These are phyloP conservation scores for Dactylellina sp. DNA, from an alignment of 2,329 filamentous ascomycete species.

Conservation along the genomic window DNA sequence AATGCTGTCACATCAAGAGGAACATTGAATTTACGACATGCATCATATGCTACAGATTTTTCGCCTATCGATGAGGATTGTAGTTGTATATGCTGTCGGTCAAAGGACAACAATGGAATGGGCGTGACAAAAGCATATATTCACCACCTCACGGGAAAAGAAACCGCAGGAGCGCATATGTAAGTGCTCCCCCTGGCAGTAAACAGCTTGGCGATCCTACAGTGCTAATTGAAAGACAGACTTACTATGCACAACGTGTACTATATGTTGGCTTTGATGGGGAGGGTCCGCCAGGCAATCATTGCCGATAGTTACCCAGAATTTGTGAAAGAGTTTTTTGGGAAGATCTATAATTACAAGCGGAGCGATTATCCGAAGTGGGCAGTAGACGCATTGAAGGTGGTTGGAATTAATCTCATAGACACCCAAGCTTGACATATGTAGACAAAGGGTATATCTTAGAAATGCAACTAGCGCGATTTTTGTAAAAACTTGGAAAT, in stretches of 20 bases:
- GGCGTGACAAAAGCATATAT: conserved; percentile 89
- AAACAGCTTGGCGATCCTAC: neutral
- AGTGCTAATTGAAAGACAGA: conserved; percentile 64
- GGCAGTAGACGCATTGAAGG: conserved; percentile 81
- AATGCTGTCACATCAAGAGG: conserved; percentile 87
- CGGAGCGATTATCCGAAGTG: conserved; percentile 79
- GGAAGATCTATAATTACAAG: conserved; percentile 73
- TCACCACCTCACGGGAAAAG: conserved; percentile 90
- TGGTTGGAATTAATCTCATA: conserved; percentile 78
- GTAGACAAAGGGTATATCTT: no score
- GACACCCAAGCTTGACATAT: conserved; percentile 1
- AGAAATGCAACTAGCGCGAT: no score
- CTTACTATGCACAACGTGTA: conserved; percentile 96
- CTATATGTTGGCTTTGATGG: conserved; percentile 89
- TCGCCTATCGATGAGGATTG: conserved; percentile 85
- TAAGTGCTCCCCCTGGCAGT: conserved; percentile 12
- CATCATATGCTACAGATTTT: conserved; percentile 81
- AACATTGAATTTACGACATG: conserved; percentile 84
- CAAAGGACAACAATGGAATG: conserved; percentile 72
- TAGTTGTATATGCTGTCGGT: conserved; percentile 80
- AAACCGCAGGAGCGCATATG: conserved; percentile 87
- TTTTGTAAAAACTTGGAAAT: no score
- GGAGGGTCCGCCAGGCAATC: conserved; percentile 78
- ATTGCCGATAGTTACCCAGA: conserved; percentile 82
- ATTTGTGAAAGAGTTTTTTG: conserved; percentile 84